These are phyloP conservation scores for Oryza nivara DNA, from an alignment of 176 grass and related monocot genomes.

Conservation along the genomic window DNA sequence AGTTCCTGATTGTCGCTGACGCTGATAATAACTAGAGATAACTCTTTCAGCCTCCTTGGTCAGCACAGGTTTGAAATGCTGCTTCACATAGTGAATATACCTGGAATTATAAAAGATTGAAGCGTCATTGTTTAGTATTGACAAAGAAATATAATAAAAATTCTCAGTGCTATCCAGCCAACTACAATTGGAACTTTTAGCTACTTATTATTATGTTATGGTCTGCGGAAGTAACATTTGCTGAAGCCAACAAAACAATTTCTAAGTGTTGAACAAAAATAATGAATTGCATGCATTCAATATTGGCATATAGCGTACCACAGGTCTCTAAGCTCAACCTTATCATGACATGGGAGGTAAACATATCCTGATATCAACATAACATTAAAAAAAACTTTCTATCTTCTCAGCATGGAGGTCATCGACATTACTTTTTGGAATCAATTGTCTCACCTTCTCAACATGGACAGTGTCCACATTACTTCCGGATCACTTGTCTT, in stretches of 20 bases:
- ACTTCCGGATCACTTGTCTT: constrained; percentile 37
- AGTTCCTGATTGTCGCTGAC: constrained; percentile 77
- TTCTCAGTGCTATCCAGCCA: background rate
- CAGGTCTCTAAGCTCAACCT: background rate
- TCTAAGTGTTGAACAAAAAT: background rate
- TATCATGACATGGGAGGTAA: constrained; percentile 7
- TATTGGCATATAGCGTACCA: constrained; percentile 2
- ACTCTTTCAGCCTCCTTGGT: constrained; percentile 82
- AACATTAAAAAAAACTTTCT: background rate
- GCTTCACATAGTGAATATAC: constrained; percentile 86
- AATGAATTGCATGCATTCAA: constrained; percentile 7
- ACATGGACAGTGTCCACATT: constrained; percentile 55
- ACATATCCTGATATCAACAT: constrained; percentile 7
- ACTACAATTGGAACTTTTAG: background rate
- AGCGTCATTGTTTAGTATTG: background rate
- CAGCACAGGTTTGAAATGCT: constrained; percentile 76
- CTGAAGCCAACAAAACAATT: background rate
- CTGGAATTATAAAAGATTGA: constrained; percentile 46
- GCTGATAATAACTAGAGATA: constrained; percentile 92
- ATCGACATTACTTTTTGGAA: constrained; percentile 49
- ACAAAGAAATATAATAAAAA: background rate
- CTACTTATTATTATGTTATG: background rate
- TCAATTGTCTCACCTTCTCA: constrained; percentile 44
- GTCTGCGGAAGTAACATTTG: constrained; percentile 2
- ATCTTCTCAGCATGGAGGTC: constrained; percentile 45